A percentile compares a stretch with the other conserved stretches of the same genome.
phyloP scores from a whole-genome alignment of 495 filamentous ascomycete species.

The Penicillium crystallinum region DNA sequence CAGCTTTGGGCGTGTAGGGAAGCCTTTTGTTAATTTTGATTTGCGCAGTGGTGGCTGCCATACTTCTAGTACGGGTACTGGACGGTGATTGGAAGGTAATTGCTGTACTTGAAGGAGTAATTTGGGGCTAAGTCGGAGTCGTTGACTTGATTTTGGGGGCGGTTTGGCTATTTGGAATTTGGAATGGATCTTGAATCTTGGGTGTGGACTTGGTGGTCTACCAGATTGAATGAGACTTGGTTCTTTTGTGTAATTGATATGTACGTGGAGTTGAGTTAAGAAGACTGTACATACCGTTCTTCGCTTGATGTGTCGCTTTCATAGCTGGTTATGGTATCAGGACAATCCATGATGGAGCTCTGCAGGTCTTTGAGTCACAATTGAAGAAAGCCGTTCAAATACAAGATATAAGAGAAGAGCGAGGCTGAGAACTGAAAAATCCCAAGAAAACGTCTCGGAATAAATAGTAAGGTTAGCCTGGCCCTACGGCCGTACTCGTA shows the following conservation, averaged over 20 bases:
- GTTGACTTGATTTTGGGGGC: conserved; percentile 26
- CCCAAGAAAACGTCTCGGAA: not conserved
- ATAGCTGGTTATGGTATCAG: conserved; percentile 10
- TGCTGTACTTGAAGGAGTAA: conserved; percentile 40
- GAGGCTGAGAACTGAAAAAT: not conserved
- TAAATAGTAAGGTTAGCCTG: not conserved
- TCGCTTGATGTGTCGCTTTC: conserved; percentile 23
- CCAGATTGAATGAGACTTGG: not conserved
- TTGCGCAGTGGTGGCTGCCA: conserved; percentile 32
- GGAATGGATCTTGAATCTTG: conserved; percentile 20
- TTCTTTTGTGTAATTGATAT: not conserved
- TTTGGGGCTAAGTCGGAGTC: conserved; percentile 28
- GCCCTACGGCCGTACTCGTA: conserved; percentile 10
- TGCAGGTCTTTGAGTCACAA: not conserved
- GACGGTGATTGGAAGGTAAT: conserved; percentile 22
- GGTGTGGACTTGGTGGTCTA: conserved; percentile 11
- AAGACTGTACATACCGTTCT: conserved; percentile 16
- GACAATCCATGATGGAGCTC: conserved; percentile 9
- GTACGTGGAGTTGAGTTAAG: not conserved
- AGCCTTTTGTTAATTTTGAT: conserved; percentile 21
- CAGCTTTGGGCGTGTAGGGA: conserved; percentile 22
- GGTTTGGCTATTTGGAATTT: conserved; percentile 35
- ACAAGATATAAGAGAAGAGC: not conserved
- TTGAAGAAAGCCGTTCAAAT: not conserved
- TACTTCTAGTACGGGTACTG: conserved; percentile 34